phyloP scores from a whole-genome alignment of 2,329 filamentous ascomycete genomes.

The Chaetomiaceae sp. region DNA sequence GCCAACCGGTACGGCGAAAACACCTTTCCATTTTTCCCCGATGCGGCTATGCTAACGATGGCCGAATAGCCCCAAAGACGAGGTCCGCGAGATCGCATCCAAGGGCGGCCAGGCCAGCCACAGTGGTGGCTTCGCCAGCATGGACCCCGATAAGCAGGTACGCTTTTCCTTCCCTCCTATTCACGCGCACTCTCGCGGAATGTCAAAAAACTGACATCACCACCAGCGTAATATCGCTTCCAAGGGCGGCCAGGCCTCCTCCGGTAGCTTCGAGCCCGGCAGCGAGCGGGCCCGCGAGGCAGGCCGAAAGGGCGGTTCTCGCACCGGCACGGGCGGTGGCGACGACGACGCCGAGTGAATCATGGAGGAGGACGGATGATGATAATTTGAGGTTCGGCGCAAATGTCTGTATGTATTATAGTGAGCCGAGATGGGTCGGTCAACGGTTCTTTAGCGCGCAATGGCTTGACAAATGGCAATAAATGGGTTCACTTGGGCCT shows the following conservation, averaged over 20 bases:
- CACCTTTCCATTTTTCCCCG: not conserved
- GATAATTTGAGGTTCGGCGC: too few relatives aligned
- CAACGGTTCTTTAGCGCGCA: too few relatives aligned
- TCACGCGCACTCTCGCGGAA: conserved; percentile 1
- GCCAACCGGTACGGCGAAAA: conserved; percentile 32
- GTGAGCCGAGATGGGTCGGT: too few relatives aligned
- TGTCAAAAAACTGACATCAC: conserved; percentile 7
- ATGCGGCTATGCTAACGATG: not conserved
- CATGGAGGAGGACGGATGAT: too few relatives aligned
- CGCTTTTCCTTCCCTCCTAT: too few relatives aligned
- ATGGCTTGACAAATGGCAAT: too few relatives aligned
- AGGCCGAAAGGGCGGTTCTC: conserved; percentile 48
- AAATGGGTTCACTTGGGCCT: too few relatives aligned
- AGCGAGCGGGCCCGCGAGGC: conserved; percentile 50
- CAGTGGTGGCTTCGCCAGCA: conserved; percentile 37
- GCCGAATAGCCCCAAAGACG: conserved; percentile 37
- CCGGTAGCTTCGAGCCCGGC: conserved; percentile 51
- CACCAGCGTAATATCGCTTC: conserved; percentile 51
- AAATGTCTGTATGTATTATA: too few relatives aligned
- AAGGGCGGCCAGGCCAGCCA: conserved; percentile 40
- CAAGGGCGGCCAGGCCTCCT: conserved; percentile 49
- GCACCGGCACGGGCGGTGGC: not conserved
- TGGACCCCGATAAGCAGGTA: conserved; percentile 36
- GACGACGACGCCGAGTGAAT: conserved; percentile 15
- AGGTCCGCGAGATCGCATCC: conserved; percentile 40